These are phyloP conservation scores for Gaeumannomyces sp. DNA, from an alignment of 2,329 filamentous ascomycete species.

Conservation along the genomic window DNA sequence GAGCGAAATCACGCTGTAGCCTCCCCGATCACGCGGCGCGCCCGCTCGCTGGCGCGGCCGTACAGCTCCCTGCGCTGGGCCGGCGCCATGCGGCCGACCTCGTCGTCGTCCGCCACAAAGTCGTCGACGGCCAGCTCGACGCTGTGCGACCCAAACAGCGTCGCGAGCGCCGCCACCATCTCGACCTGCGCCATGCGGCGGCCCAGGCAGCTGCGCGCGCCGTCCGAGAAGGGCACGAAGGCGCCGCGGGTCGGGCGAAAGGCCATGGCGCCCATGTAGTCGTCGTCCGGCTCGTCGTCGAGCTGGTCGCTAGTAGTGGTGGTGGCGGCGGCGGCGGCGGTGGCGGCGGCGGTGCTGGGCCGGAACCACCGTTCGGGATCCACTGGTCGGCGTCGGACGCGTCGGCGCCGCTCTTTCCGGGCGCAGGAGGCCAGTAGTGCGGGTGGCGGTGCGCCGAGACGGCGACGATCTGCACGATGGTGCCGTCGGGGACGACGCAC, in stretches of 20 bases:
- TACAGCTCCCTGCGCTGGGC: constrained; percentile 49
- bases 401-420: constrained; percentile 33
- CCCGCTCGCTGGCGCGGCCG: constrained; percentile 45
- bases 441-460: constrained; percentile 61
- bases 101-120: constrained; percentile 43
- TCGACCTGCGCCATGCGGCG: constrained; percentile 55
- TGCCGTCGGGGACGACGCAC: constrained; percentile 50
- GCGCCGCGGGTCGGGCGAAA: constrained; percentile 53
- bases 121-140: constrained; percentile 65
- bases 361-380: constrained; percentile 65
- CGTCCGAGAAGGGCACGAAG: constrained; percentile 54
- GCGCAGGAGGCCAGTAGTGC: constrained; percentile 59
- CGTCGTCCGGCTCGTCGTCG: constrained; percentile 21
- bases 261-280: constrained; percentile 46
- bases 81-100: constrained; percentile 44
- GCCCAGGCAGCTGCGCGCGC: constrained; percentile 51
- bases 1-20: constrained; percentile 53
- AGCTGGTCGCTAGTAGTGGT: constrained; percentile 18
- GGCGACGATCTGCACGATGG: constrained; percentile 49
- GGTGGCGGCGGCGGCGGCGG: constrained; percentile 15
- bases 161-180: constrained; percentile 47
- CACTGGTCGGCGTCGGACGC: constrained; percentile 60
- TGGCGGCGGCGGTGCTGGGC: constrained; percentile 16
- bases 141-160: constrained; percentile 53
- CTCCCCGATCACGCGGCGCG: neutral